Base-by-base conservation (phyloP, 768 basidiomycete genomes). In the Nevesoporus exiguus region DNA sequence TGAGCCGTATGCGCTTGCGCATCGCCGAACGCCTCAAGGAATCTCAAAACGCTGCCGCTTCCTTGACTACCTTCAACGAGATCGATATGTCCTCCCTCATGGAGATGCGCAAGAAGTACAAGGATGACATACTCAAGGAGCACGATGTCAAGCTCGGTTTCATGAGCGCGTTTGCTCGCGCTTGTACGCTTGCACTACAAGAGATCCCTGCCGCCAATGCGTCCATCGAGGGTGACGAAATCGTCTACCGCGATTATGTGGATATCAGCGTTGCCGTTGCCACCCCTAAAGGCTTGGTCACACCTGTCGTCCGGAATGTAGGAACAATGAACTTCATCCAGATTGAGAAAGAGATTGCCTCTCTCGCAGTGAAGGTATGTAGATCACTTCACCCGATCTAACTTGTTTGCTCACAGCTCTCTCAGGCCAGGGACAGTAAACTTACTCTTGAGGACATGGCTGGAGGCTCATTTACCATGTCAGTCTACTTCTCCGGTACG, bases 401-500 rank as follows among this genome's bases (percentile, higher is more conserved):
- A 34, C 45, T 46, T 54, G 51, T 37, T 57, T 24, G 46, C 49
- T 54, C 53, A 54, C 37, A 2, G 47, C 47, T 41, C 51, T 53
- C 49, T 14, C 60, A 86, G 85, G 96, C 95, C 22, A 80, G 87
- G 53, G 94, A 97, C 69, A 83, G 90, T 63, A 97, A 97, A 73
- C 81, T 98, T 49, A 86, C 88, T n/a, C 80, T 98, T 49, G 97
- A 98, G 71, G 96, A 99, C 71, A 98, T 98, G 96, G 80, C 93
- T 31, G 96, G 96, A 46, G 96, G 96, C 46, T 86, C 93, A n/a
- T 98, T 99, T 80, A 98, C 96, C 60, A 98, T 98, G 93, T 93
- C 61, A 59, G 88, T 76, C 34, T 31, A 31, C 51, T 44, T 9
- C 10, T 36, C 24, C 31, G 31, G 3, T 15, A 31, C 40, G 3